Evolutionary conservation across 2,329 filamentous ascomycete species (phyloP).

Genomic region (Balansia obtecta): DNA sequence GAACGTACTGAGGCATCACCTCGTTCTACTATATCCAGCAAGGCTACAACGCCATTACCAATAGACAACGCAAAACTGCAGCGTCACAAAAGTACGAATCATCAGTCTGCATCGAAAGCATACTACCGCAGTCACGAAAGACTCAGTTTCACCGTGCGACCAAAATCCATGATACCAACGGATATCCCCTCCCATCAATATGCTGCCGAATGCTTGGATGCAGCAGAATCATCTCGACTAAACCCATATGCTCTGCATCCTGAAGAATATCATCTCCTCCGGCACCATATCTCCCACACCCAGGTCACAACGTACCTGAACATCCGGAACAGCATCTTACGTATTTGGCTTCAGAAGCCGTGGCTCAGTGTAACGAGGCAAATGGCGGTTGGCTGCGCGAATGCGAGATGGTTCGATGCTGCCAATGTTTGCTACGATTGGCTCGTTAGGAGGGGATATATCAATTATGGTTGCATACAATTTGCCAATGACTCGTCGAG

Average conservation of each 20-base stretch:
- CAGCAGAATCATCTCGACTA: constrained; percentile 78
- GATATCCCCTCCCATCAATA: constrained; percentile 64
- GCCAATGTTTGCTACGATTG: constrained; percentile 86
- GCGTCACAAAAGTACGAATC: constrained; percentile 8
- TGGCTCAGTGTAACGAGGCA: constrained; percentile 68
- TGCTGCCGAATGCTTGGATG: constrained; percentile 80
- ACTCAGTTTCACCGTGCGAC: constrained; percentile 45
- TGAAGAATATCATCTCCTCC: constrained; percentile 70
- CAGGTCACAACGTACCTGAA: constrained; percentile 95
- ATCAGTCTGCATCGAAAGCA: constrained; percentile 12
- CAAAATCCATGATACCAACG: constrained; percentile 73
- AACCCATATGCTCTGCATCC: constrained; percentile 81
- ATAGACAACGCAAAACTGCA: constrained; percentile 17
- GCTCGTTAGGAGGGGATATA: constrained; percentile 82
- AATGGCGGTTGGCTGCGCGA: constrained; percentile 84
- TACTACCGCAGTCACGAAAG: constrained; percentile 21
- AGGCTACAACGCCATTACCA: constrained; percentile 49
- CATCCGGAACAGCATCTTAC: constrained; percentile 85
- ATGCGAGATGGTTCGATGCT: constrained; percentile 77
- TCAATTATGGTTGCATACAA: constrained; percentile 89
- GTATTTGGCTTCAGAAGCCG: constrained; percentile 81
- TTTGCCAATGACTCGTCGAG: constrained; percentile 33
- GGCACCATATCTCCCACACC: constrained; percentile 68
- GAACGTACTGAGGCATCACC: constrained; percentile 43
- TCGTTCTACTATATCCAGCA: constrained; percentile 45